Evolutionary conservation across 1,284 basidiomycete species (phyloP).

Genomic region (Moesziomyces aphidis): DNA sequence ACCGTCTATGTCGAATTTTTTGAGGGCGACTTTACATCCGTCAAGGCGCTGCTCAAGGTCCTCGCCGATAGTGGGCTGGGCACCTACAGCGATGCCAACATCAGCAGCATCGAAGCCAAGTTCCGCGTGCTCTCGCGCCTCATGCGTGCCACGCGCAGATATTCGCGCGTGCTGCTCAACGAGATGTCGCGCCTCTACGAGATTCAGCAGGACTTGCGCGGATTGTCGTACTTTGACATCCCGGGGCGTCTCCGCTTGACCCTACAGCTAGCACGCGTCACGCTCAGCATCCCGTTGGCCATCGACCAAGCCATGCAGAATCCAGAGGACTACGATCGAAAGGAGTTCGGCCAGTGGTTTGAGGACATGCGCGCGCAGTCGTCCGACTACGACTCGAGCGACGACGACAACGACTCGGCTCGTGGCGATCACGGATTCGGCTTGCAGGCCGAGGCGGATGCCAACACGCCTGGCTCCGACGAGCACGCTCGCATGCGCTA

Average conservation of each 20-base stretch:
- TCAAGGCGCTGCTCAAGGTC: conserved; percentile 71
- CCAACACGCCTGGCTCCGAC: conserved; percentile 26
- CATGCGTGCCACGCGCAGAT: conserved; percentile 76
- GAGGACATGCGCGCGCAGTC: conserved; percentile 41
- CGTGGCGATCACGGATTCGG: conserved; percentile 22
- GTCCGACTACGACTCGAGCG: conserved; percentile 26
- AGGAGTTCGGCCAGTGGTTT: conserved; percentile 41
- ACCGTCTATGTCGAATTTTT: conserved; percentile 83
- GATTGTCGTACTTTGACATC: conserved; percentile 81
- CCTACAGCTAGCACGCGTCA: conserved; percentile 82
- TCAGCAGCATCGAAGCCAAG: conserved; percentile 67
- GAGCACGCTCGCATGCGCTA: conserved; percentile 38
- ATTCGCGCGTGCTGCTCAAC: conserved; percentile 78
- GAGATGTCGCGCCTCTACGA: conserved; percentile 81
- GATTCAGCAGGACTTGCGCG: conserved; percentile 79
- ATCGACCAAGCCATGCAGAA: conserved; percentile 77
- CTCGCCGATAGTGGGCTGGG: conserved; percentile 63
- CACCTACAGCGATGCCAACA: conserved; percentile 64
- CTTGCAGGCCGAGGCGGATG: conserved; percentile 13
- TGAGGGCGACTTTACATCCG: conserved; percentile 76
- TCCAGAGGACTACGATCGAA: conserved; percentile 38
- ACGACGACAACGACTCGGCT: conserved; percentile 30
- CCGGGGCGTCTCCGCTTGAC: conserved; percentile 80
- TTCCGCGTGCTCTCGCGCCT: conserved; percentile 65
- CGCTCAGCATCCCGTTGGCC: conserved; percentile 79